Conservation (phyloP, 495 filamentous ascomycete species). For the Penicillium odoratum region DNA sequence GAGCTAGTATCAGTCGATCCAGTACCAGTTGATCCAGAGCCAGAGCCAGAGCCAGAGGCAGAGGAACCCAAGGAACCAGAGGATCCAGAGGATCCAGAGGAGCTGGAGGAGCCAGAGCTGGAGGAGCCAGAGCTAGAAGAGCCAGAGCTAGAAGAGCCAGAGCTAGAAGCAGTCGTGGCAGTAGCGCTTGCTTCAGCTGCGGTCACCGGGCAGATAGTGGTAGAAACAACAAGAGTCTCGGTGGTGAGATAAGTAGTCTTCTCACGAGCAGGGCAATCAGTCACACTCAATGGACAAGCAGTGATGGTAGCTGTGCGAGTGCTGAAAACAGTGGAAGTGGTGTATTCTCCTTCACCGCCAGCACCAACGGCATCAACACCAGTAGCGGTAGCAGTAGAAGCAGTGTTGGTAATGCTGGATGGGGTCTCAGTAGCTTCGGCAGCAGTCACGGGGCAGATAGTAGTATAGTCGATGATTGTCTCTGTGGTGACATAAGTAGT, state of each 20-base stretch:
- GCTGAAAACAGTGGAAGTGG: slow-evolving; percentile 37
- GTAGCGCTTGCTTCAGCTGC: neutral
- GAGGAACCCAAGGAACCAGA: no score
- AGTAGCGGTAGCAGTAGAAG: no score
- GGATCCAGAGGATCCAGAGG: no score
- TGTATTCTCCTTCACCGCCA: neutral
- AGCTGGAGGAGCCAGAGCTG: no score
- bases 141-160: neutral
- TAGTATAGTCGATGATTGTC: slow-evolving; percentile 20
- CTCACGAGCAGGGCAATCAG: slow-evolving; percentile 22
- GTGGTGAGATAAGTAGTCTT: slow-evolving; percentile 22
- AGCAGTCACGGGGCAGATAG: slow-evolving; percentile 6
- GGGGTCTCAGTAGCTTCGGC: neutral
- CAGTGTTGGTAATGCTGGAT: neutral
- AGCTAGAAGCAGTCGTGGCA: neutral
- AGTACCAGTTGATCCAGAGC: no score
- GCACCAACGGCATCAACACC: neutral
- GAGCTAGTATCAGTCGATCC: no score
- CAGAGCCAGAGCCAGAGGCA: neutral
- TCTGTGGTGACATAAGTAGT: slow-evolving; percentile 24
- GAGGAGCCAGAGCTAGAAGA: no score
- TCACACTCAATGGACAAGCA: slow-evolving; percentile 24
- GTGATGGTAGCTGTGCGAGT: slow-evolving; percentile 37
- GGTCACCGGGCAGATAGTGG: slow-evolving; percentile 10
- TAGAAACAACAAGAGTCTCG: slow-evolving; percentile 23